Conservation (phyloP, 768 basidiomycete species). For the Podaxis sp. region DNA sequence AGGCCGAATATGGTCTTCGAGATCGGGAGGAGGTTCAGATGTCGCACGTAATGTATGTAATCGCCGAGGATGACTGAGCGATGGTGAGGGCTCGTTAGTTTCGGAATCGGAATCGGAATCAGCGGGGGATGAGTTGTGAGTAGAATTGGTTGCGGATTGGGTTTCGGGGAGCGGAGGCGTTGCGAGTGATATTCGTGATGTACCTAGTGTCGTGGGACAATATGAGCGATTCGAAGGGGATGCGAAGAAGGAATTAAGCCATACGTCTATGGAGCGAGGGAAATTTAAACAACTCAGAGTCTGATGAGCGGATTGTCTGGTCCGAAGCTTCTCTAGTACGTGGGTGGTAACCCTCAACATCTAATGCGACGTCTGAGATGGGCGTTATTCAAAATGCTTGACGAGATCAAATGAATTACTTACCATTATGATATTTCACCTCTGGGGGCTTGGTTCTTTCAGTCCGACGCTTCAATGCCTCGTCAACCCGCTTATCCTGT, state of each 20-base stretch:
- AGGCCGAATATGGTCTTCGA: constrained; percentile 21
- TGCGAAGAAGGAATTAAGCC: neutral
- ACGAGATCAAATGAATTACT: constrained; percentile 3
- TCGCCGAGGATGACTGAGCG: constrained; percentile 22
- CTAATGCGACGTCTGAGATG: constrained; percentile 66
- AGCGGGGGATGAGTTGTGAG: constrained; percentile 15
- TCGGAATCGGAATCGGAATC: constrained; percentile 16
- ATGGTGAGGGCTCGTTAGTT: constrained; percentile 18
- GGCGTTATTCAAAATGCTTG: neutral
- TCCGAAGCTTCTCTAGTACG: constrained; percentile 36
- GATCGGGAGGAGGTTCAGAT: constrained; percentile 59
- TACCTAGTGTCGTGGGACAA: neutral
- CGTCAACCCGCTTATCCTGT: constrained; percentile 45
- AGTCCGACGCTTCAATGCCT: constrained; percentile 39
- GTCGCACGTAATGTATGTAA: constrained; percentile 41
- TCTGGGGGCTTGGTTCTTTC: constrained; percentile 45
- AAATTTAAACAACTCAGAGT: constrained; percentile 15
- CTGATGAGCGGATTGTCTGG: constrained; percentile 31
- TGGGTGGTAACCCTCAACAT: constrained; percentile 79
- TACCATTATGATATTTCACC: constrained; percentile 61
- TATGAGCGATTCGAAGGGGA: neutral
- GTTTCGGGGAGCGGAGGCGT: constrained; percentile 15
- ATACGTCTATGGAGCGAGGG: constrained; percentile 14
- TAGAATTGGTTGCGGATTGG: constrained; percentile 19
- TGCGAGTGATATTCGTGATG: constrained; percentile 3